These are phyloP conservation scores for Globisporangium rhizosaccharum DNA, from an alignment of 352 stramenopile genomes.

Conservation along the genomic window DNA sequence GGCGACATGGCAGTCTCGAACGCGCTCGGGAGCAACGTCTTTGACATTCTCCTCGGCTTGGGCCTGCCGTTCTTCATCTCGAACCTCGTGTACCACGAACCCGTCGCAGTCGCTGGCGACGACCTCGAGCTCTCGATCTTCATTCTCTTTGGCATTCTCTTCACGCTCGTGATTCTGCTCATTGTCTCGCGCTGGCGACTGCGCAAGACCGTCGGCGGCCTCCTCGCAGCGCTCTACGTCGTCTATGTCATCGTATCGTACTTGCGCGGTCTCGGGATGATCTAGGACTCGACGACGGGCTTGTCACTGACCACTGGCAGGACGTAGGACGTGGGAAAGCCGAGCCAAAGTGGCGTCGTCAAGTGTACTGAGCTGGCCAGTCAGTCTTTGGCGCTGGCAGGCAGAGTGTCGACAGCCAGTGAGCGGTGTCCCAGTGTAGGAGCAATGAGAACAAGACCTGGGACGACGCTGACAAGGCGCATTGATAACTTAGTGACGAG, in stretches of 20 bases:
- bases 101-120: constrained; percentile 36
- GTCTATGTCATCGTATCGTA: constrained; percentile 61
- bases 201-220: constrained; percentile 28
- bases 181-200: constrained; percentile 47
- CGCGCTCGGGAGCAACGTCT: constrained; percentile 81
- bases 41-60: constrained; percentile 78
- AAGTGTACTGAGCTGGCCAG: too few relatives aligned
- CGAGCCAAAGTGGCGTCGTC: too few relatives aligned
- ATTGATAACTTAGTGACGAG: too few relatives aligned
- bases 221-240: constrained; percentile 43
- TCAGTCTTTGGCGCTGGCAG: too few relatives aligned
- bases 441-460: neutral
- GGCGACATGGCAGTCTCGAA: constrained; percentile 83
- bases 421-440: too few relatives aligned
- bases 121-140: constrained; percentile 59
- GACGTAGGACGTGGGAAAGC: neutral
- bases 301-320: neutral
- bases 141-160: constrained; percentile 57
- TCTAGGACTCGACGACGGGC: constrained; percentile 19
- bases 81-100: constrained; percentile 62
- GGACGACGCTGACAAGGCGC: too few relatives aligned
- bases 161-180: constrained; percentile 48
- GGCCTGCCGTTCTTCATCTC: constrained; percentile 76
- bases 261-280: constrained; percentile 41
- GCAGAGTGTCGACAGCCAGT: too few relatives aligned